These are phyloP conservation scores for Fistulifera pelliculosa DNA, from an alignment of 108 stramenopile species.

Conservation along the genomic window DNA sequence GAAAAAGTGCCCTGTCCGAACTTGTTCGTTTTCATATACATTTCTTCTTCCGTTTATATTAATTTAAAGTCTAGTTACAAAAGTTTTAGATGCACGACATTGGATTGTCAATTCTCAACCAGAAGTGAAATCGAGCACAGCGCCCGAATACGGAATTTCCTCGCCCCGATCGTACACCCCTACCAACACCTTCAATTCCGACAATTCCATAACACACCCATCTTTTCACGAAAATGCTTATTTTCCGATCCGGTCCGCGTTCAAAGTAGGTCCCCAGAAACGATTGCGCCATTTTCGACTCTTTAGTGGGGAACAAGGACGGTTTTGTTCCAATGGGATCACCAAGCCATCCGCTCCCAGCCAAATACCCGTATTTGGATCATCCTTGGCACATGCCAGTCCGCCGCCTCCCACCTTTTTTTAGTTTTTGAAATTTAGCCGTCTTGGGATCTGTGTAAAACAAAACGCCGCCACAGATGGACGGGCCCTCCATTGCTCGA, in stretches of 20 bases:
- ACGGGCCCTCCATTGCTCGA: conserved; percentile 47
- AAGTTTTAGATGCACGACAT: too few relatives aligned
- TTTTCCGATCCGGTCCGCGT: conserved; percentile 33
- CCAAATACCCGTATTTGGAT: conserved; percentile 44
- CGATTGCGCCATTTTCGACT: conserved; percentile 25
- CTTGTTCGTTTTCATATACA: too few relatives aligned
- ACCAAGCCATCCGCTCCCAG: conserved; percentile 59
- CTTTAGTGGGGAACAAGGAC: not conserved
- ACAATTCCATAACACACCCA: conserved; percentile 19
- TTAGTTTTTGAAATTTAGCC: conserved; percentile 34
- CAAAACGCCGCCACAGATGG: conserved; percentile 51
- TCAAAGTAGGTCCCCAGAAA: conserved; percentile 64
- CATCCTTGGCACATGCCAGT: conserved; percentile 60
- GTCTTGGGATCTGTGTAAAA: conserved; percentile 15
- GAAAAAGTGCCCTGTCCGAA: too few relatives aligned
- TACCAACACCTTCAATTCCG: conserved; percentile 42
- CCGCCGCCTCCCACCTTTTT: conserved; percentile 59
- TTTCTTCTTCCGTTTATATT: too few relatives aligned
- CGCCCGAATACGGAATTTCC: conserved; percentile 63
- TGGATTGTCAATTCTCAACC: not conserved
- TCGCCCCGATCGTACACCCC: conserved; percentile 52
- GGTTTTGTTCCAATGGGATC: conserved; percentile 18
- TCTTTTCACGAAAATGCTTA: conserved; percentile 29
- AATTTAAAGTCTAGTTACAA: too few relatives aligned
- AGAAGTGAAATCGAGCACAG: conserved; percentile 37